Evolutionary conservation across 257 asterid genomes (phyloP), one percentile per base, ranked within the genome.

Genomic region (Scutellaria barbata): DNA sequence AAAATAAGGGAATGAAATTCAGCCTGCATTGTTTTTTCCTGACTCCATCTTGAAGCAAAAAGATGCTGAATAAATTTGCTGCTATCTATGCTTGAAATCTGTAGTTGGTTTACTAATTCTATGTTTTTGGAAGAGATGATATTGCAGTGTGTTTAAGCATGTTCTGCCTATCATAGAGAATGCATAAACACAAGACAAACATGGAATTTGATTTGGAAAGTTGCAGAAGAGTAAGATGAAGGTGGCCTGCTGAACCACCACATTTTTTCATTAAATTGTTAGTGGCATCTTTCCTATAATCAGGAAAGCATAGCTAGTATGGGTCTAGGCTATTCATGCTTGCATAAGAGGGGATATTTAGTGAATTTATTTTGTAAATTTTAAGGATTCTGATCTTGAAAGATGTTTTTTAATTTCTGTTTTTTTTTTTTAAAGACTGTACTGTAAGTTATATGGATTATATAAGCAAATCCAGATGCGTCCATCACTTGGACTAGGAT

Each of bases 51-150:
- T 13, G 11, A 40, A 64, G 68, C 43, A 52, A 60, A 69, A 67
- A 30, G 39, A n/a, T 50, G 52, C 42, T 64, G 58, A 65, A 50
- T 65, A 37, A 13, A 25, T 51, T 73, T 60, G 10, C 45, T 69
- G 60, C 55, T 56, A 68, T 10, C 20, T 1, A 4, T 71, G 40
- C 74, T 18, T 20, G n/a, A 41, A 68, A 7, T 62, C 18, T 43
- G 35, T 37, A 33, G 60, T 52, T 56, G 63, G 42, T 14, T 30
- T 30, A 30, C 35, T 14, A 16, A 3, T 53, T 63, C 9, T 39
- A 46, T 72, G 52, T 48, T 74, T 55, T 41, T 37, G 56, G 17
- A 43, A 45, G 47, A 63, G 69, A 43, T 55, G 51, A 42, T 63
- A 47, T 58, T 43, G 12, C 50, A 47, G 30, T 55, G 18, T 62